These are phyloP conservation scores for Gracilariopsis chorda DNA, from an alignment of 23 red algal species.

Conservation along the genomic window DNA sequence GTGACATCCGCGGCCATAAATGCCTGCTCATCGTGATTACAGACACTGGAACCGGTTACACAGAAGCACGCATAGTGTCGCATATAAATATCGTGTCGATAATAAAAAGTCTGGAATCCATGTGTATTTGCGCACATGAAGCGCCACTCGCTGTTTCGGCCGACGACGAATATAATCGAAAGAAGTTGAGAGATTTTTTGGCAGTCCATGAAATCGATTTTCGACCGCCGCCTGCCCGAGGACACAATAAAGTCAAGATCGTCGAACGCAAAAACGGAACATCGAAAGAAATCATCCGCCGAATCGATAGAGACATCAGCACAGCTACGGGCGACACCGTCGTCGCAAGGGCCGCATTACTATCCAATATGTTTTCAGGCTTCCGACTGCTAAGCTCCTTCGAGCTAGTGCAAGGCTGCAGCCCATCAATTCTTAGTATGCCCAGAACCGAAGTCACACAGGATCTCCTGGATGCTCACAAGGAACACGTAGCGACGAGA, in stretches of 20 bases:
- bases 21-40: not conserved
- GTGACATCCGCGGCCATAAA: not conserved
- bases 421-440: not conserved
- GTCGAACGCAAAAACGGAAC: not conserved
- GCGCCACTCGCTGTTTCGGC: too few relatives aligned
- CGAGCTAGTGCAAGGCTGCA: not conserved
- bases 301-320: not conserved
- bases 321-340: not conserved
- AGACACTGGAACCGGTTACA: not conserved
- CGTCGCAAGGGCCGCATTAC: not conserved
- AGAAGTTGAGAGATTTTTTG: not conserved
- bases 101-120: too few relatives aligned
- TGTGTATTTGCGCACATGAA: too few relatives aligned
- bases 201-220: not conserved
- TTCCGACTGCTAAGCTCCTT: slow-evolving; percentile 12
- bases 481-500: not conserved
- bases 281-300: not conserved
- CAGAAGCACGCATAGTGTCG: not conserved
- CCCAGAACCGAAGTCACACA: not conserved
- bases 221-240: not conserved
- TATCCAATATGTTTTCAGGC: slow-evolving; percentile 31
- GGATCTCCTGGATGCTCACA: not conserved
- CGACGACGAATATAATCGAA: not conserved
- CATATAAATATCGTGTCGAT: not conserved
- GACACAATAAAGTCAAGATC: not conserved